These are phyloP conservation scores for Gynostemma pentaphyllum DNA, from an alignment of 306 rosid genomes.

Conservation along the genomic window DNA sequence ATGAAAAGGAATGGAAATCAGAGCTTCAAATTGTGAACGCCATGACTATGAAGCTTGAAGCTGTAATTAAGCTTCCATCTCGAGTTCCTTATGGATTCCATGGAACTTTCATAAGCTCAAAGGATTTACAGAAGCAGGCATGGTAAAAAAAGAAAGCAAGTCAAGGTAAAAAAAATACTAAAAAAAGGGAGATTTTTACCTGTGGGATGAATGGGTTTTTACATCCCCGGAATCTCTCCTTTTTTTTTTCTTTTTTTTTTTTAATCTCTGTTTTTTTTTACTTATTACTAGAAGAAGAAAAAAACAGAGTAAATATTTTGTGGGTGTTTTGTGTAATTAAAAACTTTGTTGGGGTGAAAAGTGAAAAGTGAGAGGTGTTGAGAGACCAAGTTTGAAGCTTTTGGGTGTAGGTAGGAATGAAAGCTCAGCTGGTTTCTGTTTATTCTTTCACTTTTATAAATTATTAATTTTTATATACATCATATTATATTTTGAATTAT, in stretches of 20 bases:
- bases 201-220: constrained; percentile 53
- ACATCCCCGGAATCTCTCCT: constrained; percentile 81
- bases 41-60: constrained; percentile 52
- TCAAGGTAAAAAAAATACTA: neutral
- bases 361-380: constrained; percentile 39
- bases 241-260: no score
- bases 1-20: constrained; percentile 76
- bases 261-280: constrained; percentile 13
- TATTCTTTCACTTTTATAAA: constrained; percentile 31
- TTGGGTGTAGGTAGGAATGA: constrained; percentile 37
- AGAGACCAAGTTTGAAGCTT: constrained; percentile 76
- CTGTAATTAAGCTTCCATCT: constrained; percentile 65
- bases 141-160: neutral
- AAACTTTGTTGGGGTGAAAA: constrained; percentile 1
- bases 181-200: constrained; percentile 36
- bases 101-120: constrained; percentile 67
- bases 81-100: constrained; percentile 95
- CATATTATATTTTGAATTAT: neutral
- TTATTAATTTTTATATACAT: constrained; percentile 12
- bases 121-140: constrained; percentile 52
- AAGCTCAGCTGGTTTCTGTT: constrained; percentile 92
- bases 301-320: neutral
- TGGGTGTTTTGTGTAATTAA: constrained; percentile 7
- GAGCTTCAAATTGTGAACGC: constrained; percentile 75
- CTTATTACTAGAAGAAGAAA: neutral